These are phyloP conservation scores for Apophysomyces variabilis DNA, from an alignment of 371 early-diverging fungal species.

Conservation along the genomic window DNA sequence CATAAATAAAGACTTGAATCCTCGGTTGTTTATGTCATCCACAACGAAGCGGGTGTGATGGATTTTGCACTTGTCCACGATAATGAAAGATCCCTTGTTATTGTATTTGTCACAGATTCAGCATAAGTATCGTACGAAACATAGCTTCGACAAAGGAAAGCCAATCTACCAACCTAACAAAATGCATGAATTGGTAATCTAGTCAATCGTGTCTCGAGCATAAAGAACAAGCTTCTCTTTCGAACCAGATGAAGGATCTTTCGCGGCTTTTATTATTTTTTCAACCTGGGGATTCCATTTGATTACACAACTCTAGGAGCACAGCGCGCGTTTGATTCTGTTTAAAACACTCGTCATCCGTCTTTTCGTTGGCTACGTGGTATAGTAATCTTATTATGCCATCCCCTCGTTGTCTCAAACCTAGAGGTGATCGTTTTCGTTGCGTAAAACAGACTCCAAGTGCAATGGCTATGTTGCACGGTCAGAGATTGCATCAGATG, in stretches of 20 bases:
- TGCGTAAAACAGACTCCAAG: too few relatives aligned
- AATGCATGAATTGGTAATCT: background rate
- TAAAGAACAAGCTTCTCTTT: constrained; percentile 5
- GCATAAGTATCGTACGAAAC: too few relatives aligned
- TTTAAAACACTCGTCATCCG: background rate
- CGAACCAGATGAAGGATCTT: constrained; percentile 8
- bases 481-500: constrained; percentile 9
- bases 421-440: background rate
- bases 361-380: background rate
- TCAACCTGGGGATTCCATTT: constrained; percentile 13
- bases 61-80: background rate
- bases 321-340: background rate
- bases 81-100: background rate
- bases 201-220: background rate
- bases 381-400: constrained; percentile 4
- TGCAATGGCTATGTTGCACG: background rate
- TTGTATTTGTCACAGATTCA: too few relatives aligned
- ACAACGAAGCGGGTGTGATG: background rate
- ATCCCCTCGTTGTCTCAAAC: background rate
- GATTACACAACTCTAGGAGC: background rate
- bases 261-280: constrained; percentile 8
- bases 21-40: background rate
- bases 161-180: too few relatives aligned
- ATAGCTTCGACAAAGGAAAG: too few relatives aligned
- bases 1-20: too few relatives aligned